Conservation (phyloP, 768 basidiomycete genomes). For the Sarcomyxa edulis region DNA sequence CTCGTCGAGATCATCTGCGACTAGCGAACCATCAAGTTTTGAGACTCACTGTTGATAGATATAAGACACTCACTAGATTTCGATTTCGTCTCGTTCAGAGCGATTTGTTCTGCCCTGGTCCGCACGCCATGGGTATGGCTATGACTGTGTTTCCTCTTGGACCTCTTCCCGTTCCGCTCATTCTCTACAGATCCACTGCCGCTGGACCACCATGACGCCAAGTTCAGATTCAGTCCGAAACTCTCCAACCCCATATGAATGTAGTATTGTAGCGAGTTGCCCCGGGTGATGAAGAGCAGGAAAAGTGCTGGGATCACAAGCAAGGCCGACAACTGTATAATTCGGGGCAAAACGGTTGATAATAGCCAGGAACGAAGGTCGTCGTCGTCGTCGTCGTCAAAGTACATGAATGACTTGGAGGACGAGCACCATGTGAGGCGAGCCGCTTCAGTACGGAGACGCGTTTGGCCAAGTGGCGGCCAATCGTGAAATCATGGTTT, state of each 20-base stretch:
- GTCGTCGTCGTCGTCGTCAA: no score
- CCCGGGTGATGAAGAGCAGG: constrained; percentile 19
- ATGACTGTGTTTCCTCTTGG: constrained; percentile 45
- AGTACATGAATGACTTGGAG: no score
- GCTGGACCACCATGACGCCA: constrained; percentile 33
- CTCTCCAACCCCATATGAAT: constrained; percentile 53
- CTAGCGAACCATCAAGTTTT: not conserved
- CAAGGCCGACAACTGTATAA: constrained; percentile 45
- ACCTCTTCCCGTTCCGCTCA: constrained; percentile 31
- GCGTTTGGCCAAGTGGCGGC: no score
- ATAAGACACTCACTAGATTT: constrained; percentile 16
- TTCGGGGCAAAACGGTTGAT: no score
- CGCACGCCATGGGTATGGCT: no score
- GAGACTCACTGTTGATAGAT: not conserved
- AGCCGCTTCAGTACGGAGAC: no score
- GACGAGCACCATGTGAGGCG: no score
- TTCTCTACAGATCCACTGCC: constrained; percentile 2
- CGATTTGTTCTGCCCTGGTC: constrained; percentile 53
- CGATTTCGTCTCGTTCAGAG: constrained; percentile 32
- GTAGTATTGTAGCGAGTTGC: constrained; percentile 20
- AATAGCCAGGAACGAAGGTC: no score
- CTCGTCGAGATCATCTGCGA: constrained; percentile 13
- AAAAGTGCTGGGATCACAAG: constrained; percentile 27
- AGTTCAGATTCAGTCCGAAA: constrained; percentile 52
- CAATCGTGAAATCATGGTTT: no score